Evolutionary conservation across 1,139 yeast species (phyloP).

Genomic region (Taphrina wiesneri): DNA sequence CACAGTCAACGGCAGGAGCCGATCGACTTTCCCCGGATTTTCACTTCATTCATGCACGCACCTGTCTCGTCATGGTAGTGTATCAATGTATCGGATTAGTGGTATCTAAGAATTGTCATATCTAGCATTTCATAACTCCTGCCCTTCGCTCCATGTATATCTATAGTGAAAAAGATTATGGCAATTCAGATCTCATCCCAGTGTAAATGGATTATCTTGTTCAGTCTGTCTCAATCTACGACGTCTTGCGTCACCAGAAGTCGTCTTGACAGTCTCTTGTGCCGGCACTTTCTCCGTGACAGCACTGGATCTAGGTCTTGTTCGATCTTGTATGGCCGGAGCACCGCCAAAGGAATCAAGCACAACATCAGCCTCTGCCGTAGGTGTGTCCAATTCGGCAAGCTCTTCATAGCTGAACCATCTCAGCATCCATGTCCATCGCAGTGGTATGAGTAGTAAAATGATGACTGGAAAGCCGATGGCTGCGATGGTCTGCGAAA

Average conservation of each 20-base stretch:
- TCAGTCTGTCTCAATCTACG: not conserved
- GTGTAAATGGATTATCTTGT: not conserved
- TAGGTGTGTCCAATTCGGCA: constrained; percentile 65
- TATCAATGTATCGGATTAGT: too few relatives aligned
- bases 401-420: constrained; percentile 66
- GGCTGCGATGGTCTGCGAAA: constrained; percentile 84
- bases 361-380: constrained; percentile 60
- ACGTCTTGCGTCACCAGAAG: not conserved
- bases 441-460: constrained; percentile 54
- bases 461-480: constrained; percentile 92
- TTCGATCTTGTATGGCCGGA: constrained; percentile 16
- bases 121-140: too few relatives aligned
- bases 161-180: not conserved
- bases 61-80: too few relatives aligned
- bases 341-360: constrained; percentile 43
- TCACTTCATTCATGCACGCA: too few relatives aligned
- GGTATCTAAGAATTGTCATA: too few relatives aligned
- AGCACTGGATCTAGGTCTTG: not conserved
- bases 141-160: not conserved
- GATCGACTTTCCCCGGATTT: not conserved
- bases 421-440: constrained; percentile 54
- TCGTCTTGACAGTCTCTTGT: not conserved
- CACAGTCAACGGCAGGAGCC: not conserved
- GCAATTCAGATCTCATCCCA: not conserved
- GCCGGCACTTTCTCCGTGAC: not conserved